Evolutionary conservation across 129 eudicot species (phyloP).

Genomic region (Deinandra increscens): DNA sequence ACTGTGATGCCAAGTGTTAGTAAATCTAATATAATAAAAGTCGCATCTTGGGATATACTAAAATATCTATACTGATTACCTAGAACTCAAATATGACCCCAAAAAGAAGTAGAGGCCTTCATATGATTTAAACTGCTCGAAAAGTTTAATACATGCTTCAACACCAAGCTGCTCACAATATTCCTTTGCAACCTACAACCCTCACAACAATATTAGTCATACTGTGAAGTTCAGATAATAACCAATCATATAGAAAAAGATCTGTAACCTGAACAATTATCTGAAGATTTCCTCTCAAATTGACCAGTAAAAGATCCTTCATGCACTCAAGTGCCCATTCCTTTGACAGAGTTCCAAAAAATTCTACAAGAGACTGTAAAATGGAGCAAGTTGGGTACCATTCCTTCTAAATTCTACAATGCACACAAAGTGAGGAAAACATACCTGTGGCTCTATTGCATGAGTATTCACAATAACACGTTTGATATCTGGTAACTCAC

Average conservation of each 20-base stretch:
- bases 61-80: conserved; percentile 41
- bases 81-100: conserved; percentile 96
- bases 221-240: conserved; percentile 1
- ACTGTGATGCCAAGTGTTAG: conserved; percentile 40
- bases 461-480: conserved; percentile 98
- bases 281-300: conserved; percentile 98
- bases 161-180: conserved; percentile 95
- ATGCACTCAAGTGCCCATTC: conserved; percentile 99
- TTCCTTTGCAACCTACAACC: conserved; percentile 90
- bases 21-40: background rate
- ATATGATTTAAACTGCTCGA: conserved; percentile 93
- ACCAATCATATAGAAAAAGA: background rate
- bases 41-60: background rate
- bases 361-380: conserved; percentile 91
- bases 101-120: conserved; percentile 95
- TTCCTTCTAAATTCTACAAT: background rate
- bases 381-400: conserved; percentile 22
- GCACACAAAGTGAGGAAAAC: conserved; percentile 9
- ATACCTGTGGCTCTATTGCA: conserved; percentile 99
- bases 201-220: conserved; percentile 10
- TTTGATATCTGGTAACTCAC: conserved; percentile 89
- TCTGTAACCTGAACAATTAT: conserved; percentile 87
- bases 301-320: conserved; percentile 96
- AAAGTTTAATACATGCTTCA: conserved; percentile 86
- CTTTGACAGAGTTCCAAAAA: conserved; percentile 88